Evolutionary conservation across 169 alveolate genomes (phyloP).

Genomic region (Neospora caninum): DNA sequence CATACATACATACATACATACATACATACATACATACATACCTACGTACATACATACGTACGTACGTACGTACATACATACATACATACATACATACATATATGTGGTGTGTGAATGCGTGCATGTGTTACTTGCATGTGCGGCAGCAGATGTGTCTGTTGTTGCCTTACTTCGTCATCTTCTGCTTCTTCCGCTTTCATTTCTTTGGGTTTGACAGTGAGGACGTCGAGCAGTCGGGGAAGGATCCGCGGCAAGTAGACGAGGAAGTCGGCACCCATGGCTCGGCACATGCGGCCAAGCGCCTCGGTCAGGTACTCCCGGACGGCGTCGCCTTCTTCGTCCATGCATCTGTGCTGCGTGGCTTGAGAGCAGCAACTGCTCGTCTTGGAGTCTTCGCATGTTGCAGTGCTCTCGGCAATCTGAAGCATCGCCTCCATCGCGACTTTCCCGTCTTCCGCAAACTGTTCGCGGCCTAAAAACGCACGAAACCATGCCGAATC

Average conservation of each 20-base stretch:
- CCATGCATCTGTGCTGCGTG: not conserved
- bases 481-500: not conserved
- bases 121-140: too few species aligned
- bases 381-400: not conserved
- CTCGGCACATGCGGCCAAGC: conserved; percentile 87
- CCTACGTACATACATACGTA: not conserved
- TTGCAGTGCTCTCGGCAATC: conserved; percentile 20
- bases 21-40: not conserved
- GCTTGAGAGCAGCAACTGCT: not conserved
- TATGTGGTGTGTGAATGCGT: too few species aligned
- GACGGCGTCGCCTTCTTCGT: conserved; percentile 88
- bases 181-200: conserved; percentile 40
- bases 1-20: not conserved
- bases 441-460: conserved; percentile 37
- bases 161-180: conserved; percentile 19
- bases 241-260: conserved; percentile 88
- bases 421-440: conserved; percentile 59
- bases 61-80: not conserved
- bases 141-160: not conserved
- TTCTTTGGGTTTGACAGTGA: conserved; percentile 47
- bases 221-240: conserved; percentile 74
- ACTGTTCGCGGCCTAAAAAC: not conserved
- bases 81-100: not conserved
- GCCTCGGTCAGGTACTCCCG: conserved; percentile 89
- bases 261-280: conserved; percentile 84